Base-by-base conservation (phyloP, 805 yeast species). In the Suhomyces xylopsoci region DNA sequence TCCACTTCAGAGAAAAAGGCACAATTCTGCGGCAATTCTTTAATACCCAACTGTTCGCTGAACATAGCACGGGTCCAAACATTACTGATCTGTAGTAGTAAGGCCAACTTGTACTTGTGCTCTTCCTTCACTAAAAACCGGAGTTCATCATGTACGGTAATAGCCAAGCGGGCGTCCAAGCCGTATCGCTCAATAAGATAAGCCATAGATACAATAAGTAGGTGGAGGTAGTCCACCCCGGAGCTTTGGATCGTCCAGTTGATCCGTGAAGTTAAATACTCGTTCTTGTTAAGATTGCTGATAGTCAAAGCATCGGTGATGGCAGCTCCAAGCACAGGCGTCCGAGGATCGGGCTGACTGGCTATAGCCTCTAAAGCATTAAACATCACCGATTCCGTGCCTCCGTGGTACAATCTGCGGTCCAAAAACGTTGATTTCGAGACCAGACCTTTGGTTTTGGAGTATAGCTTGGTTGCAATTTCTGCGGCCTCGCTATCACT, bases 211-310 rank as follows among this genome's bases (percentile, higher is more conserved):
- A 90, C 81, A 47, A 93, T 78, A 54, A 94, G 67, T 41, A 94
- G 66, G 66, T 94, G 99, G 49, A 94, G 75, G 63, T 96, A 94
- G 66, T 94, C 99, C 17, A 96, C 99, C 36, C 99, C 99, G 1
- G 97, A 90, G 20, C 97, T 90, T 67, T 94, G 99, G 64, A 94
- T 94, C 0, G 97, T 90, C 99, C 99, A 94, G 63, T 94, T 94
- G 57, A 92, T 86, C 62, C 99, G 72, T 1, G 97, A 90, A 0
- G 99, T 94, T 58, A 94, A 70, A 65, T 86, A 94, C 56, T 81
- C 81, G 38, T 81, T 73, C 43, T 81, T 82, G 58, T 75, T 74
- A 59, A 94, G 75, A 65, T 93, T 85, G 50, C 75, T 73, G 43
- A 81, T 79, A 59, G 81, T 79, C 53, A 94, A 73, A 0, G 98